Evolutionary conservation across 768 basidiomycete species (phyloP).

Genomic region (Vararia minispora): DNA sequence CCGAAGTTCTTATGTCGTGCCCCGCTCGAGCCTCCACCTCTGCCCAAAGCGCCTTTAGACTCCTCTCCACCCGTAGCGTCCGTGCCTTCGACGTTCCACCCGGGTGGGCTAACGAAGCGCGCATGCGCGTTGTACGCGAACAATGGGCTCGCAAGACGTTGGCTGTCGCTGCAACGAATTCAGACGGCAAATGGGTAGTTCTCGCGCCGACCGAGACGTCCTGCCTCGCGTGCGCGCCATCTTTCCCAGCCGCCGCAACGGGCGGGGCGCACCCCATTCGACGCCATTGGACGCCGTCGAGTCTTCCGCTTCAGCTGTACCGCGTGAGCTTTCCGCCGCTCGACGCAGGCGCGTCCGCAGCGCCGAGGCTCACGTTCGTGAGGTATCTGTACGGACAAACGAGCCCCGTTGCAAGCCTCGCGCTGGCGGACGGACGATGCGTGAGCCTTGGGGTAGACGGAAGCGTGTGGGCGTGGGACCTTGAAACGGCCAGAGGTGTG

Average conservation of each 20-base stretch:
- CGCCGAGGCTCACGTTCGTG: constrained; percentile 60
- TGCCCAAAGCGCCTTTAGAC: constrained; percentile 32
- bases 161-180: constrained; percentile 61
- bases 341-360: constrained; percentile 32
- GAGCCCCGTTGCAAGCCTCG: constrained; percentile 53
- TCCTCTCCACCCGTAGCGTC: constrained; percentile 43
- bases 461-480: constrained; percentile 79
- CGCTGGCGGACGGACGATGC: constrained; percentile 74
- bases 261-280: constrained; percentile 1
- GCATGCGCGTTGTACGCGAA: constrained; percentile 51
- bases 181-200: constrained; percentile 81
- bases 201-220: constrained; percentile 43
- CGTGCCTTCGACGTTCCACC: constrained; percentile 62
- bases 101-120: constrained; percentile 61
- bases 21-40: constrained; percentile 4
- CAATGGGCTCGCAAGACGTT: constrained; percentile 73
- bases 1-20: constrained; percentile 58
- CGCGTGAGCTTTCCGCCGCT: constrained; percentile 52
- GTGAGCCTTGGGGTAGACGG: constrained; percentile 65
- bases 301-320: constrained; percentile 57
- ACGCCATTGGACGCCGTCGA: constrained; percentile 22
- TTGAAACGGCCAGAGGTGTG: constrained; percentile 41
- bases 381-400: constrained; percentile 61
- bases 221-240: constrained; percentile 15
- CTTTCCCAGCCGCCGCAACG: constrained; percentile 7